Percentiles rank a stretch among this genome's conserved stretches.
Conservation (phyloP, 139 green algal genomes). For the Eudorina sp. region DNA sequence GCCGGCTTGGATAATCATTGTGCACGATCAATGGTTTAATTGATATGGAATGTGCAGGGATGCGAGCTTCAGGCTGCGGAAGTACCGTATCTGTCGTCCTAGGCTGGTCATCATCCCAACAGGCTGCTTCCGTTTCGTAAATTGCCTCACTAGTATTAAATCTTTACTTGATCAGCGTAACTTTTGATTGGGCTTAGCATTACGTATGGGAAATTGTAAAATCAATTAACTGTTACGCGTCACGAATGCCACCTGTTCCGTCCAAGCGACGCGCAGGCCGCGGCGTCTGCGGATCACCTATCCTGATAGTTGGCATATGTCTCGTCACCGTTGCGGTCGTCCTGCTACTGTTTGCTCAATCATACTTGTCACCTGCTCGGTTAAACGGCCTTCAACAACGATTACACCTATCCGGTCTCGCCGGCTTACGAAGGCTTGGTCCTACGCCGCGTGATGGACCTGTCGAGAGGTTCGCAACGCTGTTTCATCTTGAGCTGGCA, state of each 20-base stretch:
- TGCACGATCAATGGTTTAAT: too few relatives aligned
- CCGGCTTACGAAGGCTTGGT: not conserved
- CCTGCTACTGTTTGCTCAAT: not conserved
- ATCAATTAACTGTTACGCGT: too few relatives aligned
- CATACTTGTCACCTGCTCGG: not conserved
- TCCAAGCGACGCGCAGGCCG: not conserved
- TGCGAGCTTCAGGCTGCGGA: too few relatives aligned
- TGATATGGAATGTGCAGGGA: too few relatives aligned
- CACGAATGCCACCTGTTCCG: not conserved
- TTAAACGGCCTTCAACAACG: not conserved
- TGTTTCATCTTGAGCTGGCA: slow-evolving; percentile 16
- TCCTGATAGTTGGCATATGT: not conserved
- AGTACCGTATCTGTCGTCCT: too few relatives aligned
- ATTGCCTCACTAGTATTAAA: too few relatives aligned
- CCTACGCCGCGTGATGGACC: not conserved
- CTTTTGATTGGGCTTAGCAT: too few relatives aligned
- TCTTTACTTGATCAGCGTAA: too few relatives aligned
- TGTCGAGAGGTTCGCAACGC: not conserved
- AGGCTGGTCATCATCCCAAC: too few relatives aligned
- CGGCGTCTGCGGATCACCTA: not conserved
- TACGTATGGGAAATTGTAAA: too few relatives aligned
- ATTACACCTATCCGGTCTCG: not conserved
- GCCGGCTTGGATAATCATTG: too few relatives aligned
- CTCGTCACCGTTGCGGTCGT: not conserved
- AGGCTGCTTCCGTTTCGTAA: too few relatives aligned